Percentiles rank a stretch among this genome's conserved stretches.
These are phyloP conservation scores for Colletotrichum sp. DNA, from an alignment of 2,329 filamentous ascomycete genomes.

Conservation along the genomic window DNA sequence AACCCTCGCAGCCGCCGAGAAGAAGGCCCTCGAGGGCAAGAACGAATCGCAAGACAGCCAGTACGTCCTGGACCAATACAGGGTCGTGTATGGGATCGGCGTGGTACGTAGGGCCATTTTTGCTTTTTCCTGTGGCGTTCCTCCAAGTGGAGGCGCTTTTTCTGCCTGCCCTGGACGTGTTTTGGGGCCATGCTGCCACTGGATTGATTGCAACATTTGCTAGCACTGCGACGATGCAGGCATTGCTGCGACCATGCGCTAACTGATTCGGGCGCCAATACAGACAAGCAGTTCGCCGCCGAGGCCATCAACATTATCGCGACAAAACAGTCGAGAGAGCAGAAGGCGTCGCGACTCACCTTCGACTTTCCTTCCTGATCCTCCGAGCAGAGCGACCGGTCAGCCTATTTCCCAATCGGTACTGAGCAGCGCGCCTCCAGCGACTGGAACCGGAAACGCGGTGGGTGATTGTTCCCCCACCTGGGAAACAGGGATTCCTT, in stretches of 20 bases:
- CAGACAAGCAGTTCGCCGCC: slow-evolving; percentile 22
- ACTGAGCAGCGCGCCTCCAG: slow-evolving; percentile 2
- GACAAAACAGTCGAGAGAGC: neutral
- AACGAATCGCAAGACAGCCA: slow-evolving; percentile 52
- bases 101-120: slow-evolving; percentile 37
- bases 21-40: slow-evolving; percentile 30
- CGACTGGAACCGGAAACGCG: neutral
- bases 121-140: slow-evolving; percentile 18
- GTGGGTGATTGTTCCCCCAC: slow-evolving; percentile 3
- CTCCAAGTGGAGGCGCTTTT: neutral
- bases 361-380: neutral
- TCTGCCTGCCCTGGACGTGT: neutral
- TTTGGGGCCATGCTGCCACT: slow-evolving; percentile 3
- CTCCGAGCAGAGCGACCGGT: neutral
- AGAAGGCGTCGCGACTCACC: neutral
- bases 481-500: neutral
- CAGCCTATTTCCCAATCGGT: neutral
- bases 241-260: slow-evolving; percentile 5
- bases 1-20: slow-evolving; percentile 32
- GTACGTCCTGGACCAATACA: slow-evolving; percentile 41
- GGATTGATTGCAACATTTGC: neutral
- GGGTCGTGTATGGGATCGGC: slow-evolving; percentile 41
- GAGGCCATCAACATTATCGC: neutral
- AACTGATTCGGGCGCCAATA: neutral
- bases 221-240: slow-evolving; percentile 16